phyloP scores from a whole-genome alignment of 2,329 filamentous ascomycete genomes.

The Aspergillus thermomutatus region DNA sequence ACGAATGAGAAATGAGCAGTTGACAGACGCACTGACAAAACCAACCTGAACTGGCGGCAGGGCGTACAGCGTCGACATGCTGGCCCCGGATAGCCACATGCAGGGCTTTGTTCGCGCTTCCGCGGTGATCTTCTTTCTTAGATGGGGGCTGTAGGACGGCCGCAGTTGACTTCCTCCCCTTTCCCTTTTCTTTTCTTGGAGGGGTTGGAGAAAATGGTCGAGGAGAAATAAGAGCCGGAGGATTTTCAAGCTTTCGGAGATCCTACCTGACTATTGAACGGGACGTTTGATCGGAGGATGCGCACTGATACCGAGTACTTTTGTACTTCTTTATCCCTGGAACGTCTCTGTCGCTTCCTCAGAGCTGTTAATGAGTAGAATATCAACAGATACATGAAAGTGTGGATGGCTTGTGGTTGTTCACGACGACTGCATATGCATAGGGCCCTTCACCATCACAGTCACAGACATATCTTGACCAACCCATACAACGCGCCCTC shows the following conservation, averaged over 20 bases:
- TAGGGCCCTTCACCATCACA: neutral
- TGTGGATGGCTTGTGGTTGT: neutral
- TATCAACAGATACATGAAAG: neutral
- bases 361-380: neutral
- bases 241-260: neutral
- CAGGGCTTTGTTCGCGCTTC: neutral
- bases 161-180: neutral
- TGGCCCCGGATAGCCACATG: neutral
- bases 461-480: neutral
- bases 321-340: neutral
- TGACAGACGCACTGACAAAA: neutral
- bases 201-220: neutral
- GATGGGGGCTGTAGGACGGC: neutral
- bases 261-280: neutral
- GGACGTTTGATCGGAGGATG: constrained; percentile 11
- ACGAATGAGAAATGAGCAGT: neutral
- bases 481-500: neutral
- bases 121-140: neutral
- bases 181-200: neutral
- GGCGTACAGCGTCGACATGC: neutral
- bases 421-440: constrained; percentile 1
- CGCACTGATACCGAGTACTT: neutral
- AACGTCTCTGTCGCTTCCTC: neutral
- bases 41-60: neutral
- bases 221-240: neutral